These are phyloP conservation scores for Phyllostachys edulis DNA, from an alignment of 176 grass and related monocot genomes.

Conservation along the genomic window DNA sequence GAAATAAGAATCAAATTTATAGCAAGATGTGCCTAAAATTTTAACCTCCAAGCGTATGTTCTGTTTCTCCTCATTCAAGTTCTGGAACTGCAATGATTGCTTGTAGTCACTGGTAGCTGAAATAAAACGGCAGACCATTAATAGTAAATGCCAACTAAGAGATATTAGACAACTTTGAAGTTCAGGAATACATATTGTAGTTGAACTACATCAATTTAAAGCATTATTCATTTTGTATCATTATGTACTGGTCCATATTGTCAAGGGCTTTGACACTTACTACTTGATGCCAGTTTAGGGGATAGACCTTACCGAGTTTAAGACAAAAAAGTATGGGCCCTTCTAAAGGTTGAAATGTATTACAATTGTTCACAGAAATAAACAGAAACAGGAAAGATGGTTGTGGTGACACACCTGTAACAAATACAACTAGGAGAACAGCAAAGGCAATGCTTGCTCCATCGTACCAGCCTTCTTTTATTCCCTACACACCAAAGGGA, in stretches of 20 bases:
- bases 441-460: conserved; percentile 92
- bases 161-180: not conserved
- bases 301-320: not conserved
- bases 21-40: not conserved
- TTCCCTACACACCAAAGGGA: conserved; percentile 46
- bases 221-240: not conserved
- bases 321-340: not conserved
- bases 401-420: conserved; percentile 58
- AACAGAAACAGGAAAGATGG: not conserved
- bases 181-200: not conserved
- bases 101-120: conserved; percentile 84
- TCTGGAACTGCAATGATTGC: conserved; percentile 92
- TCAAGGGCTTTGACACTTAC: too few relatives aligned
- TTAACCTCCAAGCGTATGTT: conserved; percentile 87
- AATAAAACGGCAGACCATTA: conserved; percentile 9
- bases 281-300: too few relatives aligned
- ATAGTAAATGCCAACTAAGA: not conserved
- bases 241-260: too few relatives aligned
- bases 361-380: conserved; percentile 11
- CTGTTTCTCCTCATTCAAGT: conserved; percentile 92
- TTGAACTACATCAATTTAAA: not conserved
- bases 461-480: conserved; percentile 99
- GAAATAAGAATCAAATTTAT: not conserved
- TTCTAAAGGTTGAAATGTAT: not conserved
- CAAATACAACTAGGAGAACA: conserved; percentile 84